phyloP scores from a whole-genome alignment of 768 basidiomycete species.

The Holtermanniella nyarrowii region DNA sequence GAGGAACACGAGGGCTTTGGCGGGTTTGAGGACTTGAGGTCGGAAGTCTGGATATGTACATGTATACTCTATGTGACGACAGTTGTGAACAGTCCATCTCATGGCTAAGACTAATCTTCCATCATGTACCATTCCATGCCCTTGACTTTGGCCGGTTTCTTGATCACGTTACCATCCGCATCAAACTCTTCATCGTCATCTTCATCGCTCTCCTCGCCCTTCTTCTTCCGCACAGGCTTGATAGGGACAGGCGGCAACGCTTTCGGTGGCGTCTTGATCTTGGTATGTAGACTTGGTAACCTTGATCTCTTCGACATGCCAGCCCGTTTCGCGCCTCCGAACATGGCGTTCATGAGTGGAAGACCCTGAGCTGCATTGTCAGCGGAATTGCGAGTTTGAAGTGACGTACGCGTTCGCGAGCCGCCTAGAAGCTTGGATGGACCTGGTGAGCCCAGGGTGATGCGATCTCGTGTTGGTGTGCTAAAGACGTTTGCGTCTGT shows the following conservation, averaged over 20 bases:
- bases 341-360: slow-evolving; percentile 20
- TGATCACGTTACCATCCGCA: slow-evolving; percentile 8
- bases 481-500: background rate
- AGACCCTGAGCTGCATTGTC: slow-evolving; percentile 23
- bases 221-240: slow-evolving; percentile 30
- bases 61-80: background rate
- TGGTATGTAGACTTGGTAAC: slow-evolving; percentile 27
- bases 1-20: background rate
- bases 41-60: too few species aligned
- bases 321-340: slow-evolving; percentile 17
- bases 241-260: slow-evolving; percentile 28
- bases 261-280: slow-evolving; percentile 31
- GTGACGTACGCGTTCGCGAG: background rate
- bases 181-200: slow-evolving; percentile 21
- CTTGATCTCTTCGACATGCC: slow-evolving; percentile 25
- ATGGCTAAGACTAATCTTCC: too few species aligned
- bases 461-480: background rate
- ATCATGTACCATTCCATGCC: slow-evolving; percentile 32
- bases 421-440: background rate
- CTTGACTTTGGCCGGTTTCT: slow-evolving; percentile 13
- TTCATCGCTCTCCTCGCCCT: slow-evolving; percentile 22
- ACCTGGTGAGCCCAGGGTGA: background rate
- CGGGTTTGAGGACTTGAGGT: background rate
- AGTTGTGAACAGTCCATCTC: too few species aligned
- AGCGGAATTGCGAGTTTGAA: background rate